Evolutionary conservation across 441 rosid species (phyloP).

Genomic region (Rhodomyrtus psidioides): DNA sequence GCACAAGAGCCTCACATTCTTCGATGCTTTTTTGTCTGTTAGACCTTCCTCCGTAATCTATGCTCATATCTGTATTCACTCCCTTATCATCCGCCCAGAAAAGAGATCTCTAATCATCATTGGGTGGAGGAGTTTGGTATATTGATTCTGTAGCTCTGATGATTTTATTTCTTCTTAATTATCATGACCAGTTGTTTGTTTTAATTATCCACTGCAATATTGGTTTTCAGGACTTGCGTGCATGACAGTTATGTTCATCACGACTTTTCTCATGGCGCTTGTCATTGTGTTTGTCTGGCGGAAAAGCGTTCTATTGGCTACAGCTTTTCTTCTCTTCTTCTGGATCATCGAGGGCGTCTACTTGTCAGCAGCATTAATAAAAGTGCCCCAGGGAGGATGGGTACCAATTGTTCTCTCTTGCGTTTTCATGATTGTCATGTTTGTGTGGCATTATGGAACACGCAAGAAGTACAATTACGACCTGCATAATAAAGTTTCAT

Average conservation of each 20-base stretch:
- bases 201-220: neutral
- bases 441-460: slow-evolving; percentile 86
- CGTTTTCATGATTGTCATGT: slow-evolving; percentile 69
- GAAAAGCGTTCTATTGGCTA: slow-evolving; percentile 43
- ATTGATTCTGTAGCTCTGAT: neutral
- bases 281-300: slow-evolving; percentile 79
- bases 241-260: slow-evolving; percentile 72
- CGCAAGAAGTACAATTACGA: slow-evolving; percentile 80
- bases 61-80: neutral
- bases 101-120: neutral
- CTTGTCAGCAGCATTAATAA: slow-evolving; percentile 70
- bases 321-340: slow-evolving; percentile 48
- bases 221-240: slow-evolving; percentile 74
- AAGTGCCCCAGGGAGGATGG: slow-evolving; percentile 90
- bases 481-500: slow-evolving; percentile 86
- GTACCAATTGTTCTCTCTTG: slow-evolving; percentile 66
- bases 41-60: neutral
- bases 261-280: slow-evolving; percentile 87
- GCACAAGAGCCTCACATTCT: neutral
- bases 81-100: neutral
- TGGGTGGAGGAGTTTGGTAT: neutral
- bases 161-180: neutral
- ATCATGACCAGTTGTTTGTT: neutral
- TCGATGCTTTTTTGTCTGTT: neutral
- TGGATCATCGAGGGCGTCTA: slow-evolving; percentile 73